Evolutionary conservation across 306 rosid species (phyloP).

Genomic region (Castanopsis chinensis): DNA sequence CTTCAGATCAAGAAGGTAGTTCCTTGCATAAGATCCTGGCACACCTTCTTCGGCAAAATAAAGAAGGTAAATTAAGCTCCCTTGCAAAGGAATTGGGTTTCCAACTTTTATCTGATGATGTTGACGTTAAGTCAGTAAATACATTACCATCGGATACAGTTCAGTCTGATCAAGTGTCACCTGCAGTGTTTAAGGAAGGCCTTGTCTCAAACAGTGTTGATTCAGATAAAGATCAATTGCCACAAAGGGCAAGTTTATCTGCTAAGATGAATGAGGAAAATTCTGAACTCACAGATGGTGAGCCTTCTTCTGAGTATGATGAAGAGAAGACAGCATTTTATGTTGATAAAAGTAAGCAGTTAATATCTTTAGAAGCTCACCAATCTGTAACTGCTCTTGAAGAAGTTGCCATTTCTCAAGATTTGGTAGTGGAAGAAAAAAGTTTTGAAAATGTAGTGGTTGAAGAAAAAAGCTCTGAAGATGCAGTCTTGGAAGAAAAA

Average conservation of each 20-base stretch:
- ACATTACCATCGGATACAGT: conserved; percentile 36
- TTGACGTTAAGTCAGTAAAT: conserved; percentile 56
- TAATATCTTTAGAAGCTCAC: conserved; percentile 33
- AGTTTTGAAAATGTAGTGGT: conserved; percentile 23
- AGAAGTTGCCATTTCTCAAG: conserved; percentile 35
- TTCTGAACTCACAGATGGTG: conserved; percentile 29
- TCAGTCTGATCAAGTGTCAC: conserved; percentile 44
- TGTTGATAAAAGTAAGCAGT: conserved; percentile 33
- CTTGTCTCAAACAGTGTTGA: conserved; percentile 25
- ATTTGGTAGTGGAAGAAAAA: conserved; percentile 25
- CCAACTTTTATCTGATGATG: conserved; percentile 85
- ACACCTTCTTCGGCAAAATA: conserved; percentile 53
- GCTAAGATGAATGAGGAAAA: conserved; percentile 37
- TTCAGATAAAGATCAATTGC: conserved; percentile 30
- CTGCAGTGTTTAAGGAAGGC: conserved; percentile 42
- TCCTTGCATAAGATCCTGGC: conserved; percentile 73
- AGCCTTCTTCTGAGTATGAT: conserved; percentile 36
- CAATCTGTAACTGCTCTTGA: conserved; percentile 33
- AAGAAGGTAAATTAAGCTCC: conserved; percentile 64
- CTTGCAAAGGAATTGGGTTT: conserved; percentile 88
- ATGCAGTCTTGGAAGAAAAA: neutral
- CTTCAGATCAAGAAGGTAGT: conserved; percentile 57
- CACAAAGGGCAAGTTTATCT: conserved; percentile 17
- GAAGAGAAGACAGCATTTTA: conserved; percentile 34
- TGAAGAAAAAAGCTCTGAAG: conserved; percentile 20